Evolutionary conservation across 371 early-diverging fungal species (phyloP).

Genomic region (Massospora cicadina): DNA sequence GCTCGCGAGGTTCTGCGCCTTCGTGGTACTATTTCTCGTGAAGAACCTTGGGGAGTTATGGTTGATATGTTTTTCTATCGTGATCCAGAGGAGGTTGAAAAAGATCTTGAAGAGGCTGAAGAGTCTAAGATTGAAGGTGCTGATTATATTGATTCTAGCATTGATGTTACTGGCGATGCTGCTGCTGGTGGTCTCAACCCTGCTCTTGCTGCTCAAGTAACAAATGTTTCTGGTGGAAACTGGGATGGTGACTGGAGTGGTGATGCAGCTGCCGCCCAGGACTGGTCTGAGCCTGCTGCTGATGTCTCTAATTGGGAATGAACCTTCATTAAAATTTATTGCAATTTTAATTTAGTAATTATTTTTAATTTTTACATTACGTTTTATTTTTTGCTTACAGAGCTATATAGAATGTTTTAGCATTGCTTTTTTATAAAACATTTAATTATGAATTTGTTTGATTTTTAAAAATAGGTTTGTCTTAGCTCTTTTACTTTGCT

Average conservation of each 20-base stretch:
- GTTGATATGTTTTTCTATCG: conserved; percentile 98
- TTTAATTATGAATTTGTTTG: neutral
- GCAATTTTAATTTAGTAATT: neutral
- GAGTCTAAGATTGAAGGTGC: conserved; percentile 18
- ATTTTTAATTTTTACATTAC: neutral
- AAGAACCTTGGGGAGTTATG: conserved; percentile 81
- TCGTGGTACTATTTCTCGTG: conserved; percentile 75
- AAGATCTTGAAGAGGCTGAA: conserved; percentile 42
- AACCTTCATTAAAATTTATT: conserved; percentile 1
- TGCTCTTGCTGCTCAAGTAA: conserved; percentile 12
- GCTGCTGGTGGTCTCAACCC: conserved; percentile 14
- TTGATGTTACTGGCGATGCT: conserved; percentile 16
- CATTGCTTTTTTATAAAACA: neutral
- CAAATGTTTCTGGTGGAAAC: conserved; percentile 2
- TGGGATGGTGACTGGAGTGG: conserved; percentile 30
- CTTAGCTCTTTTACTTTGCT: neutral
- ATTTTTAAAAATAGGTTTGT: neutral
- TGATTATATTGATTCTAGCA: conserved; percentile 15
- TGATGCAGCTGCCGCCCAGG: conserved; percentile 30
- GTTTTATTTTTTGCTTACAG: neutral
- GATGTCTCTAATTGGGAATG: conserved; percentile 15
- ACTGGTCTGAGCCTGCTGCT: conserved; percentile 27
- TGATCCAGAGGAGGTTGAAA: conserved; percentile 88
- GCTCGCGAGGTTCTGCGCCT: conserved; percentile 96
- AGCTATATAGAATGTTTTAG: neutral